These are phyloP conservation scores for Naganishia kalamii DNA, from an alignment of 768 basidiomycete species.

Conservation along the genomic window DNA sequence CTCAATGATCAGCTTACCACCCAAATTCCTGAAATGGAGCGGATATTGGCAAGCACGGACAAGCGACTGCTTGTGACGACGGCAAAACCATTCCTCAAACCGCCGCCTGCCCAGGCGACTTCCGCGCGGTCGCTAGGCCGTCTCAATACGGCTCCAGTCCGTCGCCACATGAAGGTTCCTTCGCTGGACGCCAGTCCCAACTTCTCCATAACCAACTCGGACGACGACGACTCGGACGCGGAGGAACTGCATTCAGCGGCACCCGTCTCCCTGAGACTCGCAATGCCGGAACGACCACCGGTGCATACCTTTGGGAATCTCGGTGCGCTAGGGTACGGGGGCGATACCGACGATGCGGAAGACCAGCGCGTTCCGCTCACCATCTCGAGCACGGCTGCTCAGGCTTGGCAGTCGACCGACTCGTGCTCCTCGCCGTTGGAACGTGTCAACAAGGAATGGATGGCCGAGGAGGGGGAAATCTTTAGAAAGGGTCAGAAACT, in stretches of 20 bases:
- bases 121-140: not conserved
- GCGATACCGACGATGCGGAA: not conserved
- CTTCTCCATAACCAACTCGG: conserved; percentile 51
- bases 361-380: not conserved
- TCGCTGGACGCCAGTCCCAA: conserved; percentile 66
- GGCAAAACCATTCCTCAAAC: not conserved
- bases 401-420: not conserved
- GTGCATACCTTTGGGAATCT: not conserved
- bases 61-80: not conserved
- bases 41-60: not conserved
- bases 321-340: conserved; percentile 1
- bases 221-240: conserved; percentile 47
- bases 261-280: conserved; percentile 45
- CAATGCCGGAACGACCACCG: not conserved
- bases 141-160: not conserved
- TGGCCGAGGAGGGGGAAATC: conserved; percentile 92
- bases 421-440: conserved; percentile 21
- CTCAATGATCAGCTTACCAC: conserved; percentile 67
- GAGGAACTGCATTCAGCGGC: conserved; percentile 49
- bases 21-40: conserved; percentile 53
- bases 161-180: conserved; percentile 55
- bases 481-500: conserved; percentile 83
- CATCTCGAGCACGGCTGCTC: not conserved
- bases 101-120: conserved; percentile 9
- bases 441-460: conserved; percentile 57